Base-by-base conservation (phyloP, 192 early-diverging fungal species). In the Chytriomyces sp. region DNA sequence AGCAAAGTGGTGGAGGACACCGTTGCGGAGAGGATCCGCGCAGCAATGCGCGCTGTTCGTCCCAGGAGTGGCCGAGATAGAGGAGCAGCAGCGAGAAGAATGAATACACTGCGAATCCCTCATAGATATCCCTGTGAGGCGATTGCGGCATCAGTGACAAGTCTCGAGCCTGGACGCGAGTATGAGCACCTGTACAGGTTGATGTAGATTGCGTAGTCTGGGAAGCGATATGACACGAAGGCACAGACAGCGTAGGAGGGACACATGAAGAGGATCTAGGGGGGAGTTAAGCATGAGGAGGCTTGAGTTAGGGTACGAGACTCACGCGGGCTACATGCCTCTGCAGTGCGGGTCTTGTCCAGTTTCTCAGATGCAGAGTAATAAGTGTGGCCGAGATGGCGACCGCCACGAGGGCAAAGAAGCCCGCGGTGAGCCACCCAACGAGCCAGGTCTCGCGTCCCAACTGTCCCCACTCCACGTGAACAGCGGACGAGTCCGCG, bases 181-280 rank as follows among this genome's bases (percentile, higher is more conserved):
- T 26, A 12, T 57, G 28, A 10, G 0, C 19, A n/a, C 10, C 39
- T 52, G 49, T 88, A 75, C 0, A 89, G 84, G 44, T 80, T 81
- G 64, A 86, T 86, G 80, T 90, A 91, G 30, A 87, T 83, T 8
- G 86, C 82, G 52, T 82, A 73, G 39, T 81, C 75, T 52, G 89
- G 89, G 77, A 89, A 92, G 32, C 85, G 77, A 76, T 91, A 92
- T 61, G 84, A 82, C 59, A 92, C 81, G 52, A 84, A 88, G 7
- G 85, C 84, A 36, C 90, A 85, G 30, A 91, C 78, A 58, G 88
- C 79, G 73, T 92, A 92, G 26, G 88, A 79, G 0, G 90, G 89
- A 57, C 89, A 82, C 81, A 92, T 89, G 52, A 92, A 84, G 14
- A 90, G 75, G 52, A 92, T 89, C 64, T 89, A 84, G 55, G 89